phyloP scores from a whole-genome alignment of 1,284 basidiomycete species.

The Ceratobasidium sp. region DNA sequence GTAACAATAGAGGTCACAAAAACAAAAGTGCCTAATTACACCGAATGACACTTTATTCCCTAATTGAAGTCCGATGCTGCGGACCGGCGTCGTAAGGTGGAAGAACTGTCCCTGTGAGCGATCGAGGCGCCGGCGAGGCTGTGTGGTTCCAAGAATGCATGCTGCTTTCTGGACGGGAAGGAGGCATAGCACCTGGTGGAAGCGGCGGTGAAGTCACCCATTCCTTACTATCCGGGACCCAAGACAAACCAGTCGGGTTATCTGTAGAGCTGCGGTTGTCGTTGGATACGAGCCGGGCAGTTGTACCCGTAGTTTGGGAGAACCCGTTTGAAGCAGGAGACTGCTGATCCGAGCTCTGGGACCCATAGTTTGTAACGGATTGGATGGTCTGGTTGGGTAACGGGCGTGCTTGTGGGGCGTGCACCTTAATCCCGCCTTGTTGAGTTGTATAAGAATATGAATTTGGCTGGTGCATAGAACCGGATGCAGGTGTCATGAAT shows the following conservation, averaged over 20 bases:
- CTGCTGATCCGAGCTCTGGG: neutral
- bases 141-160: neutral
- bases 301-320: neutral
- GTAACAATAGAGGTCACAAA: too few species aligned
- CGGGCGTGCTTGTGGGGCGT: neutral
- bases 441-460: neutral
- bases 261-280: neutral
- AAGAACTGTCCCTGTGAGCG: neutral
- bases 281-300: neutral
- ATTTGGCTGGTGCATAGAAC: neutral
- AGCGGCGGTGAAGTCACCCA: neutral
- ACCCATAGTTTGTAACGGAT: neutral
- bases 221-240: neutral
- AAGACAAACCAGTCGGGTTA: neutral
- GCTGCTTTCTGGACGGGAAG: neutral
- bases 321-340: constrained; percentile 1
- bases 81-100: neutral
- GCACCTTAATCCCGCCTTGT: neutral
- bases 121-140: neutral
- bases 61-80: neutral
- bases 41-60: neutral
- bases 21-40: too few species aligned
- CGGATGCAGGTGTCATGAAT: neutral
- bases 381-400: neutral
- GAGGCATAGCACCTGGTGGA: constrained; percentile 6